phyloP scores from a whole-genome alignment of 306 rosid genomes.

The Ziziphus jujuba region DNA sequence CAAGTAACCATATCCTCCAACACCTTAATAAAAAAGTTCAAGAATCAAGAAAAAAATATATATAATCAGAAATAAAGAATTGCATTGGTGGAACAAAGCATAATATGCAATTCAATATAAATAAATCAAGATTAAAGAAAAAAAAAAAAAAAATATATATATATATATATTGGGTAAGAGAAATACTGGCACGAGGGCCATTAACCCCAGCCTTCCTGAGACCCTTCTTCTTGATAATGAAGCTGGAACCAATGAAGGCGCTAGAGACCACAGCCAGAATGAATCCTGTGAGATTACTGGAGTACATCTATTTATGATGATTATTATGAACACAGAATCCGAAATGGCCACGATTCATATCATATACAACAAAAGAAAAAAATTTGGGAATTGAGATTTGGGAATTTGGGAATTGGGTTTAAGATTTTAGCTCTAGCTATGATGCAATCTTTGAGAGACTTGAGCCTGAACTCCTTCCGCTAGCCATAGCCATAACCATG shows the following conservation, averaged over 20 bases:
- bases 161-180: background rate
- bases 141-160: no score
- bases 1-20: constrained; percentile 86
- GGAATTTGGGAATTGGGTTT: no score
- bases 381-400: no score
- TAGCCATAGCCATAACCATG: no score
- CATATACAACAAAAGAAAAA: no score
- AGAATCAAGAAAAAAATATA: constrained; percentile 4
- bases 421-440: no score
- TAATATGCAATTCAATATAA: background rate
- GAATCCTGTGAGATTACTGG: constrained; percentile 69
- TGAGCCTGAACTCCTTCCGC: no score
- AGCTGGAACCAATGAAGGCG: constrained; percentile 85
- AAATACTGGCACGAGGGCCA: constrained; percentile 64
- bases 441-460: no score
- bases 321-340: no score
- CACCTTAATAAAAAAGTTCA: constrained; percentile 42
- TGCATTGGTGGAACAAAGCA: background rate
- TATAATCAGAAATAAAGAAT: constrained; percentile 1
- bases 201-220: constrained; percentile 61
- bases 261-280: constrained; percentile 68
- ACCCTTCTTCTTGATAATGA: constrained; percentile 87
- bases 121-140: background rate
- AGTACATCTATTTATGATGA: constrained; percentile 41
- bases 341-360: no score